Base-by-base conservation (phyloP, 1,284 basidiomycete species). In the Irpex lacteus region DNA sequence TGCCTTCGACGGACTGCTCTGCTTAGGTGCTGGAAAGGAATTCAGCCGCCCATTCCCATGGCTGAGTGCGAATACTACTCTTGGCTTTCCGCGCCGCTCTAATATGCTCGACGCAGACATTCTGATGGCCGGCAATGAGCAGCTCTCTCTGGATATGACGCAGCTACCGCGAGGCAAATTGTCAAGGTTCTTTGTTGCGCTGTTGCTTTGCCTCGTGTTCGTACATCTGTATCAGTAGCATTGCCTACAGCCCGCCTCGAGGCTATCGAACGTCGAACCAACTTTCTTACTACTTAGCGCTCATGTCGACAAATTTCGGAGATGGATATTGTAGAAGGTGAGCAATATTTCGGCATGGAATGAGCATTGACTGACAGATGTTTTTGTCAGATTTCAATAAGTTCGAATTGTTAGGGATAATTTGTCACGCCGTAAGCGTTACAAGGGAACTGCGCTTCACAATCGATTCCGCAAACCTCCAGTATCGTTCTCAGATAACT, bases 1-100 rank as follows among this genome's bases (percentile, higher is more conserved):
- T 67, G 44, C 72, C 68, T 66, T 66, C 63, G 36, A 18, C 49
- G 68, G 70, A 57, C 61, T 66, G 50, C 71, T 72, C 71, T 66
- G 61, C 57, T 66, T 63, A 38, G 34, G 60, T 68, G 59, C 70
- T 67, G 49, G 6, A 26, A 26, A 26, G 26, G 26, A 26, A 26
- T 26, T 26, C 37, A 38, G 21, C 52, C 54, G 36, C 8, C 9
- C 34, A 56, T 36, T 56, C 15, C 54, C 18, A 13, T 15, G n/a
- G 50, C 18, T 44, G 15, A 34, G 36, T 26, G 61, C 40, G 21
- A 19, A 62, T 38, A 34, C 47, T 52, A 52, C 18, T 8, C 7
- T 15, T 26, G 9, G 9, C 9, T 56, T 11, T 34, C 26, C 37
- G 59, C 58, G 58, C 59, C 38, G 58, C 52, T 36, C 26, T 34